Evolutionary conservation across 306 rosid species (phyloP), one percentile per base, ranked within the genome.

Genomic region (Cucurbita pepo): DNA sequence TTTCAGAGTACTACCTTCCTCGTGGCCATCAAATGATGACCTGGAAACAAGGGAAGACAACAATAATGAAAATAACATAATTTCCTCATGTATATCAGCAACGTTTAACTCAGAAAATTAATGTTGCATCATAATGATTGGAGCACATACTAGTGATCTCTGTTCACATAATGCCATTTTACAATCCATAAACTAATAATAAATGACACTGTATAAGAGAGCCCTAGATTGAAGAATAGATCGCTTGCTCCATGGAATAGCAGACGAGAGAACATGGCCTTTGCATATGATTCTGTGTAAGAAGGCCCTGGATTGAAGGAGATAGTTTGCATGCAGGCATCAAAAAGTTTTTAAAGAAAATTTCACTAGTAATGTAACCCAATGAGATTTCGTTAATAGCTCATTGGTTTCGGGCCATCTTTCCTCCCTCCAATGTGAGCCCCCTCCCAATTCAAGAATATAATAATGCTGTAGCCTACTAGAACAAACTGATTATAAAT

Each of bases 1-100:
- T 74, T 90, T 92, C 71, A 73, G 36, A 78, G 82, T 59, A 71
- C 87, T 88, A 44, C 84, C 92, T 82, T 91, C 99, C 15, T 86
- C 97, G 52, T 76, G 91, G 71, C 92, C 95, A 81, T 91, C 97
- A 74, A 82, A 80, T 76, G 95, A 83, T 36, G 85, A 90, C 75
- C 99, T 94, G 89, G 64, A 90, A 79, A 70, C 19, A 69, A 47
- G 58, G 14, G 7, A 30, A 66, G 55, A 66, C 18, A 45, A 50
- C 56, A 19, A 45, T 21, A 44, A 65, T 22, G 56, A 69, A 48
- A 25, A 69, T 36, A 67, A 47, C 52, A 64, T 48, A n/a, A 66
- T 30, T 12, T 36, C 43, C 21, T 47, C 43, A 30, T 5, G 15
- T 4, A 48, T 25, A 69, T 30, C 58, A 25, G 73, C 57, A 47